Evolutionary conservation across 768 basidiomycete species (phyloP).

Genomic region (Boletus tomentosulus): DNA sequence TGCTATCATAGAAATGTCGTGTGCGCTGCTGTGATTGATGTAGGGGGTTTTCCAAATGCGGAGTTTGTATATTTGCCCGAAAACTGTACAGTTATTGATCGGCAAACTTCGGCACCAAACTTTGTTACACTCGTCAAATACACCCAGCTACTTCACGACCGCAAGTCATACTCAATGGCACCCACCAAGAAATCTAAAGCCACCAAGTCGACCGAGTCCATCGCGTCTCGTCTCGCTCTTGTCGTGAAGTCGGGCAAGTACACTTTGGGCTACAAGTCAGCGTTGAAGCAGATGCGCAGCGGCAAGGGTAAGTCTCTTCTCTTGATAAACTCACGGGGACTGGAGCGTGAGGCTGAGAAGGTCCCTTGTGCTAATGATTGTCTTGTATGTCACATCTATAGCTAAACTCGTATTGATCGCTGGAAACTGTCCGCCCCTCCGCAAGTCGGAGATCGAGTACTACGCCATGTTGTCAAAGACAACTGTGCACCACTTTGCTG

Average conservation of each 20-base stretch:
- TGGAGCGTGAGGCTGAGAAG: conserved; percentile 99
- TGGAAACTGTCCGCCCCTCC: conserved; percentile 97
- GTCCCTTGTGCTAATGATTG: conserved; percentile 77
- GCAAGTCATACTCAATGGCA: conserved; percentile 60
- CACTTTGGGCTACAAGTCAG: conserved; percentile 95
- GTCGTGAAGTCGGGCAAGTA: conserved; percentile 99
- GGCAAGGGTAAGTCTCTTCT: conserved; percentile 81
- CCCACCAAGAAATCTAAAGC: conserved; percentile 95
- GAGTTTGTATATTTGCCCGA: conserved; percentile 18
- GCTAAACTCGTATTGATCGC: conserved; percentile 99
- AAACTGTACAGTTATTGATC: conserved; percentile 31
- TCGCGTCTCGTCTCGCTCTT: conserved; percentile 86
- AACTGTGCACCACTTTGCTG: conserved; percentile 95
- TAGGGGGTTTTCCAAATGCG: conserved; percentile 10
- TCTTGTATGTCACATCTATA: conserved; percentile 32
- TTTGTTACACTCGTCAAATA: conserved; percentile 9
- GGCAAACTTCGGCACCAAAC: conserved; percentile 16
- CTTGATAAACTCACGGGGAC: conserved; percentile 67
- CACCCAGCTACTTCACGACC: conserved; percentile 10
- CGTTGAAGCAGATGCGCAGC: conserved; percentile 95
- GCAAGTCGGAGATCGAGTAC: conserved; percentile 99
- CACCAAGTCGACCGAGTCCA: conserved; percentile 89
- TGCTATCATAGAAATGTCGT: conserved; percentile 71
- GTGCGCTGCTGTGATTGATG: conserved; percentile 53
- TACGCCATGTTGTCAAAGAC: conserved; percentile 99